Evolutionary conservation across 192 early-diverging fungal species (phyloP).

Genomic region (Coemansia sp.): DNA sequence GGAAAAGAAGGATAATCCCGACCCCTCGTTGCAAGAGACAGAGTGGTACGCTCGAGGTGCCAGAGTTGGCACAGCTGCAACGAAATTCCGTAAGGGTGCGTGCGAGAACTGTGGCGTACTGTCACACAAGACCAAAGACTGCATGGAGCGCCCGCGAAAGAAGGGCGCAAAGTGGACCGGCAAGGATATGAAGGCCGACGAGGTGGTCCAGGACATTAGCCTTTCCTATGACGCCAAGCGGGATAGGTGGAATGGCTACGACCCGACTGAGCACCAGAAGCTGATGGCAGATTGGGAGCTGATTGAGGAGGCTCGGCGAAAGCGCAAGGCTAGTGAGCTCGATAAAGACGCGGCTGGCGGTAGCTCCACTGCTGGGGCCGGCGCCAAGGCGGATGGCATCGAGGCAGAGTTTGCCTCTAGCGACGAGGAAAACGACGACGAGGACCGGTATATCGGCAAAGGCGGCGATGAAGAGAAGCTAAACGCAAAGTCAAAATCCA

Average conservation of each 20-base stretch:
- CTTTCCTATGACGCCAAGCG: slow-evolving; percentile 94
- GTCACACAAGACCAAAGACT: slow-evolving; percentile 92
- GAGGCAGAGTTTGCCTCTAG: slow-evolving; percentile 47
- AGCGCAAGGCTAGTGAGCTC: slow-evolving; percentile 73
- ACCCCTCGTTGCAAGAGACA: slow-evolving; percentile 11
- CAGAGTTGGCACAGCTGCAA: slow-evolving; percentile 72
- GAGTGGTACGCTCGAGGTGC: slow-evolving; percentile 42
- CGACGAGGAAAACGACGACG: slow-evolving; percentile 83
- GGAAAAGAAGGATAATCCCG: background rate
- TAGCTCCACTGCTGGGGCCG: background rate
- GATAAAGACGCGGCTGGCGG: slow-evolving; percentile 57
- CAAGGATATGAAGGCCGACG: slow-evolving; percentile 81
- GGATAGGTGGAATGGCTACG: slow-evolving; percentile 99
- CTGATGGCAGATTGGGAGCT: slow-evolving; percentile 76
- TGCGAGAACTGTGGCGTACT: slow-evolving; percentile 99
- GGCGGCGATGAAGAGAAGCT: slow-evolving; percentile 75
- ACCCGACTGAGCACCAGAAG: slow-evolving; percentile 80
- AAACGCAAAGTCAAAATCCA: slow-evolving; percentile 88
- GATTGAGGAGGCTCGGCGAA: slow-evolving; percentile 84
- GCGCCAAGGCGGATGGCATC: slow-evolving; percentile 4
- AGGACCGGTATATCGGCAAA: slow-evolving; percentile 79
- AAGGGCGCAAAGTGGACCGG: slow-evolving; percentile 89
- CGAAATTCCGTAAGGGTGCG: slow-evolving; percentile 92
- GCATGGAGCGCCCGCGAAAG: slow-evolving; percentile 89
- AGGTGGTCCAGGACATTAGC: slow-evolving; percentile 73